Conservation (phyloP, 352 stramenopile genomes). For the Poterioochromonas sp. region DNA sequence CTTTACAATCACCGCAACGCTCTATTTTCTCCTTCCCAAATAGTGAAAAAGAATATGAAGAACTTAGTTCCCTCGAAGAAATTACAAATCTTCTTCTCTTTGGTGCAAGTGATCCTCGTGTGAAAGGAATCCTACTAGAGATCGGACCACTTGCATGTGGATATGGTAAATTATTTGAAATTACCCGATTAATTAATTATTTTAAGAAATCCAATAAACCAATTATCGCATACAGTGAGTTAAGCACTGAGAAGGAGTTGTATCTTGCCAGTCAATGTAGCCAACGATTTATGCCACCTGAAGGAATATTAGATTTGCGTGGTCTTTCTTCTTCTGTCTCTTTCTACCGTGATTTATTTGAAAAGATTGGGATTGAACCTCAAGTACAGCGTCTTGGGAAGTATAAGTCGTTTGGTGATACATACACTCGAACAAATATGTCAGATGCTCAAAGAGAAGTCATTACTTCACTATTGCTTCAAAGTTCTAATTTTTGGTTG, state of each 20-base stretch:
- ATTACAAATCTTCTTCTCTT: not conserved
- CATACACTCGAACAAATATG: slow-evolving; percentile 28
- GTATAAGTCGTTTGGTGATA: slow-evolving; percentile 42
- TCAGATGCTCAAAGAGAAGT: slow-evolving; percentile 35
- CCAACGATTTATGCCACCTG: not conserved
- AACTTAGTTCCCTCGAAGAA: not conserved
- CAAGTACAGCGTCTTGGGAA: slow-evolving; percentile 41
- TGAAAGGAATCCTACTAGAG: not conserved
- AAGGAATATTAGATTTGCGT: slow-evolving; percentile 22
- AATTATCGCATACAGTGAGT: not conserved
- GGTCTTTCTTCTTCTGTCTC: not conserved
- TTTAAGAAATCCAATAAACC: slow-evolving; percentile 15
- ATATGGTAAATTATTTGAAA: slow-evolving; percentile 11
- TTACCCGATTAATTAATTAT: not conserved
- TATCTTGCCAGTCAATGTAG: not conserved
- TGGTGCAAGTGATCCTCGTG: not conserved
- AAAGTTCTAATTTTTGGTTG: slow-evolving; percentile 21
- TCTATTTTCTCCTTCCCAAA: not conserved
- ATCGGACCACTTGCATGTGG: not conserved
- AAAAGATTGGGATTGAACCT: slow-evolving; percentile 39
- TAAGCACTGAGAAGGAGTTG: not conserved
- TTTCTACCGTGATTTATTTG: not conserved
- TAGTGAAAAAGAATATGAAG: not conserved
- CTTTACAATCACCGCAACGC: not conserved
- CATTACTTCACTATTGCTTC: slow-evolving; percentile 16